Evolutionary conservation across 1,139 yeast species (phyloP), one percentile per base, ranked within the genome.

Genomic region (Pichia sp.): DNA sequence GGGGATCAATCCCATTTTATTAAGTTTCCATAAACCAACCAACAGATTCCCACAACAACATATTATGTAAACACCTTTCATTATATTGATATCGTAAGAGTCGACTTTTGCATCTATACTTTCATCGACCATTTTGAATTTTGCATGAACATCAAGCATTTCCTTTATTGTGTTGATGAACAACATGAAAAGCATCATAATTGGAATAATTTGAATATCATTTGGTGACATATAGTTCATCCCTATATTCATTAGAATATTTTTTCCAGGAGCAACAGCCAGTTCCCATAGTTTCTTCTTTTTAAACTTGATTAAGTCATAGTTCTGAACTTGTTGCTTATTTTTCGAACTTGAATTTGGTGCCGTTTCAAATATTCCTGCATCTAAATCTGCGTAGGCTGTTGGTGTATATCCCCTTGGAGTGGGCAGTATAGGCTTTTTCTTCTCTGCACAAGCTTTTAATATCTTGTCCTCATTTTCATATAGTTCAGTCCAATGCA

Each of bases 201-300:
- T 82, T 5, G 96, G 93, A 45, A 91, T 88, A 49, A 91, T 72
- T 55, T 91, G 97, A 23, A 91, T 66, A 6, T 95, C 78, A 54
- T 84, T 83, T 25, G 98, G 98, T 2, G 96, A 79, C 88, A 91
- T 85, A 61, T 86, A 91, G 46, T 89, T 79, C 95, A 91, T 86
- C 42, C 86, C 66, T 44, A 84, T 60, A 54, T 86, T 91, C 94
- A 88, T 84, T 5, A 96, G 95, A 23, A 91, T 67, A 20, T 79
- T 72, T 58, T 89, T 91, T 3, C 89, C 86, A 0, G 97, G 96
- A 1, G 79, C 79, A 15, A 74, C 63, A 2, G 96, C 95, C 26
- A 84, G 58, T 47, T 85, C 94, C 95, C 96, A 86, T 0, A 94
- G 91, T 81, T 84, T 56, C 72, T 75, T 22, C 66, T 60, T 53